Base-by-base conservation (phyloP, 352 stramenopile genomes). In the Phytopythium boreale region DNA sequence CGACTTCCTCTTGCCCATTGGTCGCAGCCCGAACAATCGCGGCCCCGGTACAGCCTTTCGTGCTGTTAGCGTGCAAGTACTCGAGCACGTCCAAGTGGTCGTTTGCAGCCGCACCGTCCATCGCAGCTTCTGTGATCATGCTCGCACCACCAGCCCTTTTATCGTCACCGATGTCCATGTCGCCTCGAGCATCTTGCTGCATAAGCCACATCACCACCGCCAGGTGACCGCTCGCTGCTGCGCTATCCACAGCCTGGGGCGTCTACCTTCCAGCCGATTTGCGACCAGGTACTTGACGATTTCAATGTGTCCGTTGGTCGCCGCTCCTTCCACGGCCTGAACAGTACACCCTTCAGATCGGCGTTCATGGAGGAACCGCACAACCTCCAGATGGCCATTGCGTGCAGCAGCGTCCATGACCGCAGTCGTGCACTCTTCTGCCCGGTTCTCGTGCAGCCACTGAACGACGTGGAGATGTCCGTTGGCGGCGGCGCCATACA, bases 391-490 rank as follows among this genome's bases (percentile, higher is more conserved):
- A 44, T 81, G 68, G 3, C 71, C 71, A 34, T 69, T 72, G 14
- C 59, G 63, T 19, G 70, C 74, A n/a, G 74, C 74, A n/a, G 66
- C 39, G 49, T 74, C 68, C 70, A 80, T 80, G 8, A 50, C 71
- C 47, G 37, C 68, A 27, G 50, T 72, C 36, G 57, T 71, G 11
- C 37, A 44, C 1, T 60, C 65, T 61, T 71, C 65, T 5, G 62
- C 53, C 15, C 62, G 63, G 22, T 69, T 63, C 36, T 56, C 20
- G 24, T 72, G 67, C 10, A 72, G 67, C 67, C 67, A 70, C 37
- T 62, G 56, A 34, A 68, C 61, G 10, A 71, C 56, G 8, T 68
- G 57, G 27, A 77, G 43, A 43, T 71, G 66, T 20, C 62, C 62
- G 34, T 71, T 67, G 8, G 57, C 56, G 27, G 66, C 61, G 24